Evolutionary conservation across 1,284 basidiomycete species (phyloP), one percentile per base, ranked within the genome.

Genomic region (Trichosporon sp.): DNA sequence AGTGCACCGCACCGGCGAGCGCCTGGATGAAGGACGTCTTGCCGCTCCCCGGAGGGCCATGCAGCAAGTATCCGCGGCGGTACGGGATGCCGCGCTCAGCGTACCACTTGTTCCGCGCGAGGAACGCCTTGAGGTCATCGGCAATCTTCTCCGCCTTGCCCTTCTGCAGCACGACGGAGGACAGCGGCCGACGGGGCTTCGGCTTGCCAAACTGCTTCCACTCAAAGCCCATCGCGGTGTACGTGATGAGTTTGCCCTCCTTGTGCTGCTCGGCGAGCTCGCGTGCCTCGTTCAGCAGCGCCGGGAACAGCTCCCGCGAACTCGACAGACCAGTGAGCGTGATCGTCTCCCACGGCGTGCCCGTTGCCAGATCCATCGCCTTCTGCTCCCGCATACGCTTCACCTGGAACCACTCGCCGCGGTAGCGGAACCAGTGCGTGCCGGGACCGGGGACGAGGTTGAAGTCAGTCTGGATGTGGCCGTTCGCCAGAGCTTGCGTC

Each of bases 21-120:
- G 96, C 95, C 78, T 97, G 95, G 70, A 99, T 99, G 81, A 95
- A 99, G 0, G 94, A 98, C 1, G 95, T 95, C 80, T 99, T 99
- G 62, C 96, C 96, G 0, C 93, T 96, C 21, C 96, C 96, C 0
- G 96, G 96, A 19, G 96, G 95, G 7, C 96, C 96, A 74, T 99
- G 87, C 11, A 99, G 82, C 16, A 99, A 85, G 79, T 98, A 98
- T 36, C 96, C 96, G 71, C 96, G 85, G 27, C 96, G 87, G 77
- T 99, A 99, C 0, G 96, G 96, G 64, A 99, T 98, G 27, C 95
- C 95, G 85, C 96, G 85, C 74, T 98, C 92, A 31, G 92, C 91
- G 79, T 99, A 99, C 96, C 96, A 99, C 71, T 89, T 86, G 52
- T 90, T 86, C 61, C 96, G 83, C 6, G 84, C 83, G 68, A 99